Percentiles rank a stretch among this genome's conserved stretches.
These are phyloP conservation scores for Lasiosphaeria ovina DNA, from an alignment of 495 filamentous ascomycete genomes.

Conservation along the genomic window DNA sequence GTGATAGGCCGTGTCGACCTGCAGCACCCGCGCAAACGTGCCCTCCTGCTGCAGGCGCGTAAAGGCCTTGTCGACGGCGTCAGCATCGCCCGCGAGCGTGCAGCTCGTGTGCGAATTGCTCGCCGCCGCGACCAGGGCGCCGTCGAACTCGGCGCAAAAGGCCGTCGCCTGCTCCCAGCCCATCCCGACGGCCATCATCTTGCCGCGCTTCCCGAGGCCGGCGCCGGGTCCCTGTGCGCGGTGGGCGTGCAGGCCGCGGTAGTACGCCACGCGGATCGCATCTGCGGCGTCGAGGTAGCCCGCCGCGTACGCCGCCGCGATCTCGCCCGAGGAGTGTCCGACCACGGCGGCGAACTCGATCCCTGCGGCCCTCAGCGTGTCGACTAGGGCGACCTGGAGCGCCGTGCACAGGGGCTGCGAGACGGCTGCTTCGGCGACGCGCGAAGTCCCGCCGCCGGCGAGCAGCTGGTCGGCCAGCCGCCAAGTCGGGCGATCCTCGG, in stretches of 20 bases:
- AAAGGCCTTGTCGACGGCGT: constrained; percentile 34
- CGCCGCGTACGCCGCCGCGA: constrained; percentile 43
- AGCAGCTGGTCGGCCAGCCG: constrained; percentile 9
- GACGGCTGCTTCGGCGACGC: constrained; percentile 40
- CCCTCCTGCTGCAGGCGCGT: constrained; percentile 28
- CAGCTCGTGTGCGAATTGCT: constrained; percentile 46
- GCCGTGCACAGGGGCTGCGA: constrained; percentile 48
- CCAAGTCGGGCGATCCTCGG: constrained; percentile 10
- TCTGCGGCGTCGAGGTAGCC: constrained; percentile 41
- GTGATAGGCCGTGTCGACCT: constrained; percentile 44
- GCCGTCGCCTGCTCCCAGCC: constrained; percentile 21
- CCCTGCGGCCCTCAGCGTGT: constrained; percentile 44
- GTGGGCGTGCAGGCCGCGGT: constrained; percentile 32
- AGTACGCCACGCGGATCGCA: constrained; percentile 49
- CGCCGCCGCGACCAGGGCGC: constrained; percentile 38
- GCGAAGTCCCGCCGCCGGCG: constrained; percentile 24
- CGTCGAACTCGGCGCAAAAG: constrained; percentile 5
- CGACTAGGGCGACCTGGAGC: constrained; percentile 50
- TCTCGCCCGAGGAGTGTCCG: constrained; percentile 62
- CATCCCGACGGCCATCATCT: constrained; percentile 46
- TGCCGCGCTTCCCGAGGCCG: constrained; percentile 18
- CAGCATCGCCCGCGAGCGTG: constrained; percentile 44
- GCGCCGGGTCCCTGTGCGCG: constrained; percentile 12
- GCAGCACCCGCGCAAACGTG: constrained; percentile 47
- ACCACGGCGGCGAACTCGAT: constrained; percentile 47